A percentile compares a stretch with the other conserved stretches of the same genome.
Evolutionary conservation across 352 stramenopile genomes (phyloP).

Genomic region (Globisporangium camurandrum): DNA sequence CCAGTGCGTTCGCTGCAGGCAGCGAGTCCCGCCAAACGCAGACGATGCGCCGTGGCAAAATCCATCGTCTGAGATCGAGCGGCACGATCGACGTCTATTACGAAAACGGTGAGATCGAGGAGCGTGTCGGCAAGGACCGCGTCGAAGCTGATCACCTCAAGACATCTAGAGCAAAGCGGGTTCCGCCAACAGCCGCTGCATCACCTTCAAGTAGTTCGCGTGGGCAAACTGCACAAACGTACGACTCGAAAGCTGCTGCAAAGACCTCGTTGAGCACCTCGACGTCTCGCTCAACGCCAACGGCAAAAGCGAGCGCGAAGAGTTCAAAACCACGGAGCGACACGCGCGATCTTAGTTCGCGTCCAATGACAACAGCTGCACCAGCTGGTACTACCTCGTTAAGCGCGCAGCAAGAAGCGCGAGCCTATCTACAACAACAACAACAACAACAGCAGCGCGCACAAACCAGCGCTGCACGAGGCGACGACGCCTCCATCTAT

Average conservation of each 20-base stretch:
- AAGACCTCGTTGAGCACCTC: conserved; percentile 5
- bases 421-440: neutral
- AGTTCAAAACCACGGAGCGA: neutral
- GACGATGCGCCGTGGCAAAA: conserved; percentile 21
- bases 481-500: too few species aligned
- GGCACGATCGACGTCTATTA: conserved; percentile 46
- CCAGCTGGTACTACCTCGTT: neutral
- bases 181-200: neutral
- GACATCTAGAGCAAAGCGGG: conserved; percentile 1
- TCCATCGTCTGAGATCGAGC: conserved; percentile 37
- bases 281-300: neutral
- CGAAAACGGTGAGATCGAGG: conserved; percentile 40
- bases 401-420: neutral
- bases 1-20: neutral
- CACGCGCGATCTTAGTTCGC: neutral
- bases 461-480: neutral
- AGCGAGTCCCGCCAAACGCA: conserved; percentile 1
- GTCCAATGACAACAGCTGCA: neutral
- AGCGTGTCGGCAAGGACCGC: conserved; percentile 32
- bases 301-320: conserved; percentile 6
- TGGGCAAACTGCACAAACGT: conserved; percentile 1
- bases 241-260: conserved; percentile 6
- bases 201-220: neutral
- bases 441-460: neutral
- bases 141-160: conserved; percentile 12